phyloP scores from a whole-genome alignment of 1,284 basidiomycete species.

The Leccinum pachyderme region DNA sequence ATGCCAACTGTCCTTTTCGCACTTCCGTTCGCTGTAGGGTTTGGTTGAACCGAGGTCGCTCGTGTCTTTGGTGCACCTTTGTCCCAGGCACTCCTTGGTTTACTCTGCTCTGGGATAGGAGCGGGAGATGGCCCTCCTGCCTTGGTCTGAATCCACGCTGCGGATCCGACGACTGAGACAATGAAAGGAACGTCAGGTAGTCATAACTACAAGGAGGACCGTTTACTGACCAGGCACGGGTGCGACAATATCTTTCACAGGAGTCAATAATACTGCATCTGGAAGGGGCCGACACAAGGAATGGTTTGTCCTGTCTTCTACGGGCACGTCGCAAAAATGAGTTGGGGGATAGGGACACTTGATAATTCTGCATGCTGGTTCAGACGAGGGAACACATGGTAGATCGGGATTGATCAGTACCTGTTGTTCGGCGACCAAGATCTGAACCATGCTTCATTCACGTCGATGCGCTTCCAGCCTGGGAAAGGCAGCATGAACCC shows the following conservation, averaged over 20 bases:
- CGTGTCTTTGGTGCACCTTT: constrained; percentile 19
- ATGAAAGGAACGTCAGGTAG: constrained; percentile 3
- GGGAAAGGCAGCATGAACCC: neutral
- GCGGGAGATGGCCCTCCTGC: neutral
- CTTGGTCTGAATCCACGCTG: constrained; percentile 34
- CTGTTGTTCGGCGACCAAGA: constrained; percentile 42
- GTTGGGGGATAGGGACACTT: constrained; percentile 54
- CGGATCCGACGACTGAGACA: constrained; percentile 40
- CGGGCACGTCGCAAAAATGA: constrained; percentile 49
- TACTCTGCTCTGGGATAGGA: constrained; percentile 2
- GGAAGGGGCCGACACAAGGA: constrained; percentile 61
- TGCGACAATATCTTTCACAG: constrained; percentile 19
- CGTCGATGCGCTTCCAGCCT: constrained; percentile 65
- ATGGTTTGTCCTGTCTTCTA: constrained; percentile 53
- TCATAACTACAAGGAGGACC: neutral
- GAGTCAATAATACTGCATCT: constrained; percentile 33
- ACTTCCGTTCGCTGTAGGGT: constrained; percentile 24
- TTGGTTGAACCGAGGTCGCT: constrained; percentile 9
- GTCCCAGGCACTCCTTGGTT: constrained; percentile 14
- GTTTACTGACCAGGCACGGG: constrained; percentile 33
- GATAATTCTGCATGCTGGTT: constrained; percentile 36
- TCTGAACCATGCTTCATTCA: constrained; percentile 55
- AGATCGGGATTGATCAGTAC: constrained; percentile 23
- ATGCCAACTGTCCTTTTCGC: constrained; percentile 13
- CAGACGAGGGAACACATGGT: constrained; percentile 1